Evolutionary conservation across 2,329 filamentous ascomycete species (phyloP).

Genomic region (Sphaerulina vaccinii): DNA sequence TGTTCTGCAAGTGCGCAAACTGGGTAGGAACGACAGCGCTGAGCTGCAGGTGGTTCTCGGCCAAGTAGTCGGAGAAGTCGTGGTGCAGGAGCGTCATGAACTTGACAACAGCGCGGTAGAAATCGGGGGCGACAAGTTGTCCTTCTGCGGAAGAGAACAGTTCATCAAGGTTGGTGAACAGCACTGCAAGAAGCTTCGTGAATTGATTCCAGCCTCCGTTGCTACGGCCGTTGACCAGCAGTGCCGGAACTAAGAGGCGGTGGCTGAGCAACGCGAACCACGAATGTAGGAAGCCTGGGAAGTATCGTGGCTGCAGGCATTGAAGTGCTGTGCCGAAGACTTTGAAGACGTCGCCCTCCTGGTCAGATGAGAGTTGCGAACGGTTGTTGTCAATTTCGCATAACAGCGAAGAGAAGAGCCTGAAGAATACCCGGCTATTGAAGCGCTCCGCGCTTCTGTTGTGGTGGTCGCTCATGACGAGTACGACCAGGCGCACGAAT

Average conservation of each 20-base stretch:
- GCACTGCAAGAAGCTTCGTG: slow-evolving; percentile 56
- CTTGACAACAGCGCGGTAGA: slow-evolving; percentile 81
- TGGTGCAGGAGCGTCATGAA: slow-evolving; percentile 84
- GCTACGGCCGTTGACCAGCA: slow-evolving; percentile 56
- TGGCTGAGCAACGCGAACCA: slow-evolving; percentile 85
- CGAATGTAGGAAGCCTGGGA: slow-evolving; percentile 78
- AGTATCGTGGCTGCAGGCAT: slow-evolving; percentile 70
- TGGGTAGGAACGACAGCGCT: slow-evolving; percentile 78
- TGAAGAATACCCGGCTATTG: slow-evolving; percentile 87
- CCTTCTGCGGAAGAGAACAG: slow-evolving; percentile 73
- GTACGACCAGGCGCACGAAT: slow-evolving; percentile 70
- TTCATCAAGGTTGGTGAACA: slow-evolving; percentile 67
- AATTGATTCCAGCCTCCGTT: slow-evolving; percentile 70
- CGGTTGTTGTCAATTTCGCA: slow-evolving; percentile 59
- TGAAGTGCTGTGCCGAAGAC: slow-evolving; percentile 70
- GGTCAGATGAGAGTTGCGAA: slow-evolving; percentile 27
- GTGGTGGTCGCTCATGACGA: slow-evolving; percentile 84
- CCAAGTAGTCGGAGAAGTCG: slow-evolving; percentile 90
- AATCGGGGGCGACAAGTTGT: slow-evolving; percentile 69
- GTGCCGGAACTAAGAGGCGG: slow-evolving; percentile 74
- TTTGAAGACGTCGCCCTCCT: slow-evolving; percentile 62
- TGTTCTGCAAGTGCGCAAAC: slow-evolving; percentile 82
- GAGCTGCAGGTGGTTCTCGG: slow-evolving; percentile 79
- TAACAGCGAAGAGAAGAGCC: slow-evolving; percentile 79
- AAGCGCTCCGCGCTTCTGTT: slow-evolving; percentile 76